These are phyloP conservation scores for Pyrrhoderma noxium DNA, from an alignment of 1,284 basidiomycete species.

Conservation along the genomic window DNA sequence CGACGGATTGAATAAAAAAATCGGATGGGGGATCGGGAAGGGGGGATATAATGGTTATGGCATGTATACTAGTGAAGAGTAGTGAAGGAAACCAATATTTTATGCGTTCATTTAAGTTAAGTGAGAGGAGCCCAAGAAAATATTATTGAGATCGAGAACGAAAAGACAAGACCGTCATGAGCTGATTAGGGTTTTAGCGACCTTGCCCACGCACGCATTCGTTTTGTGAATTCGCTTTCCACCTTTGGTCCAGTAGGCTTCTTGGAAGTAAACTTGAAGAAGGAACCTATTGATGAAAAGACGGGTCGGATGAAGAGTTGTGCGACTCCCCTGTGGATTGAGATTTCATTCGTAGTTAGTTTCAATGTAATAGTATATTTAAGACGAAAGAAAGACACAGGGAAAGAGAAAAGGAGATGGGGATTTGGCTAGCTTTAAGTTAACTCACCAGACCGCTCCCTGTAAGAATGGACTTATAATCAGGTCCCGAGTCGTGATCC, in stretches of 20 bases:
- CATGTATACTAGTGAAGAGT: too few species aligned
- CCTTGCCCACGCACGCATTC: constrained; percentile 17
- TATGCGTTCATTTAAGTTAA: too few species aligned
- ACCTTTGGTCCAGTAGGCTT: constrained; percentile 4
- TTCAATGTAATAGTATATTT: background rate
- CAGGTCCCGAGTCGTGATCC: constrained; percentile 62
- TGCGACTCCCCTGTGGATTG: constrained; percentile 28
- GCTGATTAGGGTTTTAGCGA: too few species aligned
- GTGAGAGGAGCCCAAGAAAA: too few species aligned
- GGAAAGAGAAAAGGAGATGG: background rate
- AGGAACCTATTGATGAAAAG: constrained; percentile 23
- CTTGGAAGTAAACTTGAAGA: constrained; percentile 9
- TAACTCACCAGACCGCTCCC: constrained; percentile 58
- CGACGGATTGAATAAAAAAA: too few species aligned
- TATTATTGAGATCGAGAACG: too few species aligned
- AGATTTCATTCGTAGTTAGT: constrained; percentile 1
- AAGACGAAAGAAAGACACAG: background rate
- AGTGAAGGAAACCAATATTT: too few species aligned
- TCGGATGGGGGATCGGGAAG: too few species aligned
- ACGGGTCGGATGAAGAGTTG: constrained; percentile 30
- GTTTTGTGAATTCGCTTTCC: constrained; percentile 14
- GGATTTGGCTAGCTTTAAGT: background rate
- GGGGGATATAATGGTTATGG: too few species aligned
- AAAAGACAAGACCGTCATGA: too few species aligned
- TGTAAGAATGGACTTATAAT: constrained; percentile 60